These are phyloP conservation scores for Pseudozyma thailandica DNA, from an alignment of 1,284 basidiomycete genomes.

Conservation along the genomic window DNA sequence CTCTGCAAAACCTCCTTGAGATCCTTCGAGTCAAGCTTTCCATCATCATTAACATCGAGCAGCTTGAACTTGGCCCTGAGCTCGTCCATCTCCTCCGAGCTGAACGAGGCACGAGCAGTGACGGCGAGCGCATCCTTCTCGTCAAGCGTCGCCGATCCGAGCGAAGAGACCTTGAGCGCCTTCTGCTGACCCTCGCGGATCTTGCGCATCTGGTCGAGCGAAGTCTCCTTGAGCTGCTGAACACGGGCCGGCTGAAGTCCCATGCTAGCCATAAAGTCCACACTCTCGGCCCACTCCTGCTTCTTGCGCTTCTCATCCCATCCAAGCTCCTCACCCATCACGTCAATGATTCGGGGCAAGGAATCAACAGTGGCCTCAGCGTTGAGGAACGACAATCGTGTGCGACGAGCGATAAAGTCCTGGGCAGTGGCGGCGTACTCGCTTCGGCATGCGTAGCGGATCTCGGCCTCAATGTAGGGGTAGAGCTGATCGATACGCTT, in stretches of 20 bases:
- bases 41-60: constrained; percentile 60
- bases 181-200: constrained; percentile 44
- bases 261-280: constrained; percentile 69
- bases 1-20: constrained; percentile 56
- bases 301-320: constrained; percentile 78
- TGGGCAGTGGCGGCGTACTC: constrained; percentile 91
- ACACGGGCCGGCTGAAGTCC: constrained; percentile 64
- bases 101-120: constrained; percentile 55
- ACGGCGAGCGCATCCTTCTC: constrained; percentile 49
- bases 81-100: constrained; percentile 60
- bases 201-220: constrained; percentile 55
- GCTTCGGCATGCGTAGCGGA: constrained; percentile 86
- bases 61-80: constrained; percentile 55
- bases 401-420: constrained; percentile 91
- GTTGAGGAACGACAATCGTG: constrained; percentile 91
- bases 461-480: constrained; percentile 93
- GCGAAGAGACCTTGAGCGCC: constrained; percentile 32
- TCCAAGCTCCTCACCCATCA: constrained; percentile 86
- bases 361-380: constrained; percentile 84
- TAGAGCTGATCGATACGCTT: constrained; percentile 80
- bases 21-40: constrained; percentile 59
- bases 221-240: constrained; percentile 49
- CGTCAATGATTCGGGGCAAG: constrained; percentile 86
- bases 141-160: constrained; percentile 38
- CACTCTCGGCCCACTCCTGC: constrained; percentile 64